Conservation (phyloP, 306 rosid species). For the Geum urbanum region DNA sequence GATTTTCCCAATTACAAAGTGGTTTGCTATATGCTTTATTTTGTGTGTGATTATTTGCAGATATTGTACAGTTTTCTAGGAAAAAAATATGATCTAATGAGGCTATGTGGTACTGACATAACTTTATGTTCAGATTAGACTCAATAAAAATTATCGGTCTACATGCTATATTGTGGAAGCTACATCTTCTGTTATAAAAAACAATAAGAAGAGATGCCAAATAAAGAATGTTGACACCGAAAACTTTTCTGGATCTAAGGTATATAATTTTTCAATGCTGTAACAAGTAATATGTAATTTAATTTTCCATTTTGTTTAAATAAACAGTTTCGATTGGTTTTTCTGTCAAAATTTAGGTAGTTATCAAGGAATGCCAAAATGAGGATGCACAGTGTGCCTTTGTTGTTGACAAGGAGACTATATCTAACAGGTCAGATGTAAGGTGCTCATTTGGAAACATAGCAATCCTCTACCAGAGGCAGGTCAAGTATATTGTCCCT, state of each 20-base stretch:
- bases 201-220: slow-evolving; percentile 67
- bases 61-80: slow-evolving; percentile 10
- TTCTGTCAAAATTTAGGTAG: no score
- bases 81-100: slow-evolving; percentile 4
- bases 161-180: slow-evolving; percentile 88
- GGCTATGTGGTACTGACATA: slow-evolving; percentile 20
- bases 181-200: slow-evolving; percentile 76
- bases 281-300: no score
- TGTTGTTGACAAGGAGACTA: no score
- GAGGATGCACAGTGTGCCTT: no score
- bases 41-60: no score
- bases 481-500: slow-evolving; percentile 54
- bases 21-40: no score
- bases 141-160: slow-evolving; percentile 89
- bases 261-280: slow-evolving; percentile 27
- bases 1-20: no score
- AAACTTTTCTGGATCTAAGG: slow-evolving; percentile 94
- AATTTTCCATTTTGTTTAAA: no score
- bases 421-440: no score
- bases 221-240: slow-evolving; percentile 60
- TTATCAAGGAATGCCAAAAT: no score
- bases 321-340: no score
- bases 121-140: slow-evolving; percentile 59
- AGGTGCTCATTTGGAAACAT: slow-evolving; percentile 62
- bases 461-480: slow-evolving; percentile 94